These are phyloP conservation scores for Rostrohypoxylon terebratum DNA, from an alignment of 495 filamentous ascomycete genomes.

Conservation along the genomic window DNA sequence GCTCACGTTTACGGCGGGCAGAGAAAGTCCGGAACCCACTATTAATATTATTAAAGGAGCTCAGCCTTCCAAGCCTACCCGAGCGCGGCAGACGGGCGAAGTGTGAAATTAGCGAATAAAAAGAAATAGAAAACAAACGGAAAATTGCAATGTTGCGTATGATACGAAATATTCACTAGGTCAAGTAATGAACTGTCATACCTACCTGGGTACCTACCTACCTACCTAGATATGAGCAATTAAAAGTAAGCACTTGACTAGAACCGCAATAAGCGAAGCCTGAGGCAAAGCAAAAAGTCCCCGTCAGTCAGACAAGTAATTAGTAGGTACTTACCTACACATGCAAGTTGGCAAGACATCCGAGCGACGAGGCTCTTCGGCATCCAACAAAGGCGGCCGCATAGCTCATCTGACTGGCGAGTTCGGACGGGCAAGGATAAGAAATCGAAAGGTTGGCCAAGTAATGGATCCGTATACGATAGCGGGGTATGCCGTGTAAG, in stretches of 20 bases:
- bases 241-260: constrained; percentile 20
- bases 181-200: constrained; percentile 5
- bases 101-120: background rate
- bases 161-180: constrained; percentile 12
- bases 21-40: constrained; percentile 22
- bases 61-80: constrained; percentile 15
- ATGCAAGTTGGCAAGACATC: constrained; percentile 32
- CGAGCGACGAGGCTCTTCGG: constrained; percentile 38
- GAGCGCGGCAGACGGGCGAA: background rate
- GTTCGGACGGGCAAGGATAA: constrained; percentile 22
- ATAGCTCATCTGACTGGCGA: constrained; percentile 19
- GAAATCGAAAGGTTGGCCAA: constrained; percentile 6
- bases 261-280: constrained; percentile 35
- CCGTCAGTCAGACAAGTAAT: constrained; percentile 5
- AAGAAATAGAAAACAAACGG: background rate
- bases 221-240: constrained; percentile 10
- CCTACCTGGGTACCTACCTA: no score
- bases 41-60: constrained; percentile 9
- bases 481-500: constrained; percentile 42
- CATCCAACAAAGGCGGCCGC: constrained; percentile 33
- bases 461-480: constrained; percentile 38
- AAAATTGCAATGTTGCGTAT: constrained; percentile 20
- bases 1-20: constrained; percentile 2
- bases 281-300: constrained; percentile 11
- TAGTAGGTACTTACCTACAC: background rate